Conservation (phyloP, 2,329 filamentous ascomycete species). For the Fonsecaea erecta region DNA sequence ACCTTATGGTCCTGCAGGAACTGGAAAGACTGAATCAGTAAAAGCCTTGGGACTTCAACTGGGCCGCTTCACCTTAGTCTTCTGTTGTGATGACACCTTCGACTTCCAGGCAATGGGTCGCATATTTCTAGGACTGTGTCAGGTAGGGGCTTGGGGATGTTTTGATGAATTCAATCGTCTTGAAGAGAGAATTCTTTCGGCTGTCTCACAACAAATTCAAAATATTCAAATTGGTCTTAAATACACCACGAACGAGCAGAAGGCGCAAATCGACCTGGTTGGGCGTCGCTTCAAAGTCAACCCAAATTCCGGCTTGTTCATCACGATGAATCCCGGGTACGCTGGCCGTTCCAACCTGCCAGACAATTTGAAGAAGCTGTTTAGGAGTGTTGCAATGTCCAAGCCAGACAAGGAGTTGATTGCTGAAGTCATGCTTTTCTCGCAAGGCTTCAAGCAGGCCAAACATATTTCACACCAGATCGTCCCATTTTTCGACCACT, state of each 20-base stretch:
- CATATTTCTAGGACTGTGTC: conserved; percentile 98
- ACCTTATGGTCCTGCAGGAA: conserved; percentile 95
- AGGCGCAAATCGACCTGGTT: conserved; percentile 89
- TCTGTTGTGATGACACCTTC: conserved; percentile 99
- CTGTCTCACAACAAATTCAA: conserved; percentile 98
- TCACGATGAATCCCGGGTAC: conserved; percentile 99
- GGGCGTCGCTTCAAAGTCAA: conserved; percentile 90
- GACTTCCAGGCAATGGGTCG: conserved; percentile 99
- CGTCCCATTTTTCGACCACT: conserved; percentile 97
- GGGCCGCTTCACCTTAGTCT: conserved; percentile 95
- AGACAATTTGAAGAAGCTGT: conserved; percentile 99
- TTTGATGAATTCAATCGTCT: conserved; percentile 99
- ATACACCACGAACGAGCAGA: conserved; percentile 78
- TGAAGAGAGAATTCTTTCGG: conserved; percentile 95
- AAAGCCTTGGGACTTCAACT: conserved; percentile 96
- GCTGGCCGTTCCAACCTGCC: conserved; percentile 96
- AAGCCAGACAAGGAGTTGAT: conserved; percentile 99
- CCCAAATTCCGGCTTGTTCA: conserved; percentile 95
- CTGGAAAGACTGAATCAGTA: conserved; percentile 98
- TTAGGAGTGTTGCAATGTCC: conserved; percentile 99
- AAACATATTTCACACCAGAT: conserved; percentile 93
- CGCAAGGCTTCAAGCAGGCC: conserved; percentile 96
- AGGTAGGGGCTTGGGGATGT: conserved; percentile 98
- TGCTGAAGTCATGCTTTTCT: conserved; percentile 99
- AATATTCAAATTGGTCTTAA: conserved; percentile 97